Evolutionary conservation across 2,329 filamentous ascomycete genomes (phyloP), one percentile per base, ranked within the genome.

Genomic region (Fulvia fulva): DNA sequence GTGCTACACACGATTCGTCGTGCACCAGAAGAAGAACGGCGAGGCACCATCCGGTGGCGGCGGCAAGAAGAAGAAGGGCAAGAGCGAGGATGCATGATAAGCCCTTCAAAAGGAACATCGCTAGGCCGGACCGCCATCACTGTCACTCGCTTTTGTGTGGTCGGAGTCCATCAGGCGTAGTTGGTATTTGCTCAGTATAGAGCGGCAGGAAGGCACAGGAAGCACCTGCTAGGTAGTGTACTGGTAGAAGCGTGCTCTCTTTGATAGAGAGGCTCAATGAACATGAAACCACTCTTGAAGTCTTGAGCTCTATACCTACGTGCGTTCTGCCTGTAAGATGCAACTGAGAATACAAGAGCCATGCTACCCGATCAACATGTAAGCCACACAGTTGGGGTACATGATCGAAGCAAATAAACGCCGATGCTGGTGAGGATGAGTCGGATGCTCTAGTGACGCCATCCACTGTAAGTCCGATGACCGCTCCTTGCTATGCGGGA

Each of bases 1-100:
- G 77, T 91, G 86, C 72, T 96, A 91, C 87, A 93, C 90, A 55
- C 84, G 86, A 64, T 83, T 97, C 71, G 81, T 95, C 69, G 91
- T 97, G 63, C 91, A 94, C 77, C 89, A 93, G 73, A 87, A 87
- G 75, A 87, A 86, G 76, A 83, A 88, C 67, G 85, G 84, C 61
- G 81, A 82, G 22, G 77, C 77, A 51, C 76, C 80, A 60, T 74
- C 73, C 46, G 71, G 73, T 62, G 71, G 75, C 64, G 81, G 82
- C 72, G 82, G 82, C 70, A 85, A 85, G 78, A 91, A 91, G 83
- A 84, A 71, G 62, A 71, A 71, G 65, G 68, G 67, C 60, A 67
- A 70, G 61, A 67, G 58, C 56, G 72, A 71, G 52, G 66, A 67
- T 14, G 65, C 62, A 57, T 67, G 64, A 51, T 57, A 52, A 50